Base-by-base conservation (phyloP, 768 basidiomycete genomes). In the Tricholoma hemisulphureum region DNA sequence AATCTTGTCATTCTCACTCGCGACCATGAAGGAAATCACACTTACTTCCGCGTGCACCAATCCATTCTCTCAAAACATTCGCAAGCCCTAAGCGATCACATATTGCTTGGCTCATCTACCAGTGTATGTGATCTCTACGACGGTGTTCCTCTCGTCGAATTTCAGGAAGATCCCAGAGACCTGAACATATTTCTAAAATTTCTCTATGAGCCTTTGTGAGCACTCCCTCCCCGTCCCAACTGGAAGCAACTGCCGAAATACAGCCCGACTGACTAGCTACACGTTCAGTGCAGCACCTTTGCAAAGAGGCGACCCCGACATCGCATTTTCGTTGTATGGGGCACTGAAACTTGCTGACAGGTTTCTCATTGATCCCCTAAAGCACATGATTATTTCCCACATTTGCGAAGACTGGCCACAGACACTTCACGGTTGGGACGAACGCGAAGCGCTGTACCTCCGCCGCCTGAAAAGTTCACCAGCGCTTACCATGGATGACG, bases 51-150 rank as follows among this genome's bases (percentile, higher is more conserved):
- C 35, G 64, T 67, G 18, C 66, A 67, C 64, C 66, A 63, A 43
- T 67, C 66, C 49, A 67, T 67, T 35, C 66, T 67, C 32, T 63
- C 62, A 61, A 67, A 67, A 65, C 66, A 67, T 58, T 67, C 66
- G 14, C 61, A 64, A 63, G 62, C 66, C 41, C 58, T 67, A 57
- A 65, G 66, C 56, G 66, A 67, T 57, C 65, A 66, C 41, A 63
- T 66, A 35, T 62, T 63, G 11, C 64, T 61, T 6, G 57, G 53
- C 20, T 58, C 61, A 51, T 55, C 62, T 20, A 35, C 63, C 7
- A 51, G 56, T 51, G 48, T 60, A 48, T 59, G 62, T 46, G 66
- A 67, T 21, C 45, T 63, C 18, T 62, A 65, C 57, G 66, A 65
- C 55, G 66, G 66, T 46, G 64, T 67, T 16, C 66, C 66, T 13